Conservation (phyloP, 2,329 filamentous ascomycete genomes). For the Pseudocercospora fuligena region DNA sequence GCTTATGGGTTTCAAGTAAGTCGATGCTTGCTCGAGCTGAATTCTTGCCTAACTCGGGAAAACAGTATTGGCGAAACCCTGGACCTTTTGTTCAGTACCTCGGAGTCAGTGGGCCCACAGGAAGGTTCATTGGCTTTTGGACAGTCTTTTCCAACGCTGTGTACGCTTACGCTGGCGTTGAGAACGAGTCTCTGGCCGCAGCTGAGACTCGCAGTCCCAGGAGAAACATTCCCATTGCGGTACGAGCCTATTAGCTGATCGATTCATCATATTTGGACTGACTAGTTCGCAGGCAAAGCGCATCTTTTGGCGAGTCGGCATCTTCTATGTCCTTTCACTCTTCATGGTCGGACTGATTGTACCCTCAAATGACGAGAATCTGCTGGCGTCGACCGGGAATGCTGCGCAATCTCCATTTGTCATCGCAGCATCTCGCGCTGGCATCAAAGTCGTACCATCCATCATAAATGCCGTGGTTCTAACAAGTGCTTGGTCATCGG, state of each 20-base stretch:
- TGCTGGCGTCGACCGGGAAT: constrained; percentile 40
- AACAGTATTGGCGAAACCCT: constrained; percentile 26
- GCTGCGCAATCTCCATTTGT: constrained; percentile 66
- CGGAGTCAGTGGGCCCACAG: constrained; percentile 14
- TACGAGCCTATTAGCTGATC: neutral
- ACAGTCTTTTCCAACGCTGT: constrained; percentile 23
- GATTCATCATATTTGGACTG: neutral
- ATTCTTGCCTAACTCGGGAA: neutral
- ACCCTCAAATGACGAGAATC: constrained; percentile 34
- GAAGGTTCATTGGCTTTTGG: constrained; percentile 32
- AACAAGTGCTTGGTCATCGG: constrained; percentile 65
- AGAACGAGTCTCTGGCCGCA: constrained; percentile 22
- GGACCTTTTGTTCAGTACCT: constrained; percentile 26
- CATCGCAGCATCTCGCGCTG: constrained; percentile 65
- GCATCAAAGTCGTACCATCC: constrained; percentile 63
- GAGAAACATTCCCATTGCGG: constrained; percentile 25
- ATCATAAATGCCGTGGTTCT: constrained; percentile 73
- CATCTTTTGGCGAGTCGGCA: constrained; percentile 15
- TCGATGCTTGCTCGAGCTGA: neutral
- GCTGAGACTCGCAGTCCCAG: constrained; percentile 29
- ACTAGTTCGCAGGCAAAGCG: neutral
- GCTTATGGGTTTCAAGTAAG: constrained; percentile 36
- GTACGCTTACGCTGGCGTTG: constrained; percentile 23
- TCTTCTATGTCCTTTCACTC: constrained; percentile 40
- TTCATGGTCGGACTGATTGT: constrained; percentile 33